Conservation (phyloP, 257 asterid species). For the Ligustrum vulgare region DNA sequence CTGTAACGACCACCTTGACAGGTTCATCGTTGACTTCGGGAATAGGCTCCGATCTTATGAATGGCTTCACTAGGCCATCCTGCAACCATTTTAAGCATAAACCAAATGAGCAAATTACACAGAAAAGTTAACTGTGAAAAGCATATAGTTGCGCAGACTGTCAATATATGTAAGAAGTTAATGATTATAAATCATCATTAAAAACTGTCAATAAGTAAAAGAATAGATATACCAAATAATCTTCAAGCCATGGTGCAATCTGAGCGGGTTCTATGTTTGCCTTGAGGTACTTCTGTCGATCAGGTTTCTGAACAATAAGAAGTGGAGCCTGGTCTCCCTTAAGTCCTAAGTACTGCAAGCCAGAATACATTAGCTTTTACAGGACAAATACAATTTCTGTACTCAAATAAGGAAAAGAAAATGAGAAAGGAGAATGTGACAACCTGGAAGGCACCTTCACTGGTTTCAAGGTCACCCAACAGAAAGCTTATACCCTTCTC, state of each 20-base stretch:
- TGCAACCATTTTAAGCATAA: constrained; percentile 29
- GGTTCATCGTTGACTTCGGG: constrained; percentile 81
- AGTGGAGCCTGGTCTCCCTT: constrained; percentile 61
- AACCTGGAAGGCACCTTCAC: constrained; percentile 70
- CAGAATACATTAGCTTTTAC: constrained; percentile 18
- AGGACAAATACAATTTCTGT: constrained; percentile 4
- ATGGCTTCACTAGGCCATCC: constrained; percentile 69
- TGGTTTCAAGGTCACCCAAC: constrained; percentile 63
- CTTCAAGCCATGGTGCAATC: constrained; percentile 63
- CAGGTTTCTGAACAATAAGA: constrained; percentile 46
- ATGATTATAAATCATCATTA: not conserved
- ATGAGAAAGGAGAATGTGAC: constrained; percentile 5
- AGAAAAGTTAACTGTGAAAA: not conserved
- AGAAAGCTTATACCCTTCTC: constrained; percentile 67
- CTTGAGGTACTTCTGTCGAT: constrained; percentile 56
- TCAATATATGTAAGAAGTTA: not conserved
- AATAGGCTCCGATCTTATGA: constrained; percentile 64
- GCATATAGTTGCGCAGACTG: not conserved
- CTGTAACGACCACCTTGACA: constrained; percentile 74
- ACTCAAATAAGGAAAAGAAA: not conserved
- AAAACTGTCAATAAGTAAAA: constrained; percentile 4
- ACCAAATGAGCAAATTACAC: not conserved
- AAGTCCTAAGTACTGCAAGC: constrained; percentile 74
- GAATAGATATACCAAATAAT: constrained; percentile 49
- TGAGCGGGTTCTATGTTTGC: constrained; percentile 56